Percentiles rank a stretch among this genome's conserved stretches.
phyloP scores from a whole-genome alignment of 495 filamentous ascomycete species.

The Ramalina intermedia region DNA sequence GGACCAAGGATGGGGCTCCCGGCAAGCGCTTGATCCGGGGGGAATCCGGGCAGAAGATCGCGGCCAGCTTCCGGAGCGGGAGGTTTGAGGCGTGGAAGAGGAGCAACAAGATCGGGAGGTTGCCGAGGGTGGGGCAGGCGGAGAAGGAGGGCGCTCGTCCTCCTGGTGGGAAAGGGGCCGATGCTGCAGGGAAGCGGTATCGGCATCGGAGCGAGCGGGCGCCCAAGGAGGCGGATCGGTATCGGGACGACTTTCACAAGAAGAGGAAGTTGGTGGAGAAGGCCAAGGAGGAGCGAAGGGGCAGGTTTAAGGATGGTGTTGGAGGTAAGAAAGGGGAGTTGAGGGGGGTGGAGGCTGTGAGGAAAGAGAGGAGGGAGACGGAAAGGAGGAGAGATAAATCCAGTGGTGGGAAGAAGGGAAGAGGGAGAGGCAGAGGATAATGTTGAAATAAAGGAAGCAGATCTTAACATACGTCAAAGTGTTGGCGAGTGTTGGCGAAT shows the following conservation, averaged over 20 bases:
- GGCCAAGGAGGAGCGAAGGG: conserved; percentile 70
- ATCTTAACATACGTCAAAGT: neutral
- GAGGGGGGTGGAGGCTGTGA: conserved; percentile 67
- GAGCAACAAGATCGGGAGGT: conserved; percentile 58
- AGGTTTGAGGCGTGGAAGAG: conserved; percentile 86
- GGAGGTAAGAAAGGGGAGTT: conserved; percentile 75
- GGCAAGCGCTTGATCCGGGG: conserved; percentile 73
- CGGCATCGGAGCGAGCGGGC: conserved; percentile 73
- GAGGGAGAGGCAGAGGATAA: neutral
- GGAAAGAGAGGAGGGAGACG: conserved; percentile 60
- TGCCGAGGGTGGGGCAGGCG: conserved; percentile 70
- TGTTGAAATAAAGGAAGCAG: neutral
- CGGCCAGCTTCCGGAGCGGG: conserved; percentile 80
- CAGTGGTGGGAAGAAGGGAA: conserved; percentile 49
- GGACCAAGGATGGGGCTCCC: conserved; percentile 54
- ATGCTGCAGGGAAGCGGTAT: conserved; percentile 37
- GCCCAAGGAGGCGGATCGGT: conserved; percentile 85
- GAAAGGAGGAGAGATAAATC: conserved; percentile 76
- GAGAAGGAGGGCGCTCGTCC: conserved; percentile 38
- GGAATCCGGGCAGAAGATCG: conserved; percentile 90
- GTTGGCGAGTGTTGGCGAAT: neutral
- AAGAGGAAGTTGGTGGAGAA: conserved; percentile 81
- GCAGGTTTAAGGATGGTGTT: conserved; percentile 56
- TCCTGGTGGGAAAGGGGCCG: conserved; percentile 10
- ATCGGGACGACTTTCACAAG: conserved; percentile 72